phyloP scores from a whole-genome alignment of 768 basidiomycete species.

The Suillus ampliporus region DNA sequence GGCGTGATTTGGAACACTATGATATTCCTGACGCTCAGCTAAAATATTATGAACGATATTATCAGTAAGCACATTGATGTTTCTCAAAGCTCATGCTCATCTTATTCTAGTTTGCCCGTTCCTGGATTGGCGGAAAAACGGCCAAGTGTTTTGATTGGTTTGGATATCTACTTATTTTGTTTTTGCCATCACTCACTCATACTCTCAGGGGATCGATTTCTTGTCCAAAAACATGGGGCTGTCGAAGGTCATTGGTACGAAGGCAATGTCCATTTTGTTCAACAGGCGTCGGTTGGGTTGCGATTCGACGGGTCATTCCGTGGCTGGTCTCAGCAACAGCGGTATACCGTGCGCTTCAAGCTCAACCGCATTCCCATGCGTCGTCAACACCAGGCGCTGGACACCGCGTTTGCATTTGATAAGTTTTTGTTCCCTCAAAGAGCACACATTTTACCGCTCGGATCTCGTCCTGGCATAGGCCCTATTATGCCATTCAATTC shows the following conservation, averaged over 20 bases:
- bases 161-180: constrained; percentile 41
- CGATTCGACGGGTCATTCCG: constrained; percentile 51
- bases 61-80: constrained; percentile 36
- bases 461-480: not conserved
- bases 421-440: constrained; percentile 54
- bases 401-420: constrained; percentile 41
- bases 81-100: not conserved
- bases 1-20: constrained; percentile 44
- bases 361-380: constrained; percentile 58
- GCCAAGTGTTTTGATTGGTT: constrained; percentile 62
- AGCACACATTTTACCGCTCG: constrained; percentile 13
- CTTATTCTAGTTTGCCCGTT: constrained; percentile 48
- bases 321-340: constrained; percentile 22
- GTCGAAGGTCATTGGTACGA: constrained; percentile 36
- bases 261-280: constrained; percentile 55
- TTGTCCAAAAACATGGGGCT: constrained; percentile 26
- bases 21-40: constrained; percentile 41
- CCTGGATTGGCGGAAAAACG: constrained; percentile 63
- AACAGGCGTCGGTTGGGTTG: constrained; percentile 48
- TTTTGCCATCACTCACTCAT: not conserved
- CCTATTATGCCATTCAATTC: constrained; percentile 43
- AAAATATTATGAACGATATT: constrained; percentile 25
- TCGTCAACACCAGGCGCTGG: constrained; percentile 60
- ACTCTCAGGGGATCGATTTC: constrained; percentile 35
- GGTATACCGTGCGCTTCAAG: constrained; percentile 60